A percentile compares a stretch with the other conserved stretches of the same genome.
Conservation (phyloP, 768 basidiomycete genomes). For the Naganishia kalamii region DNA sequence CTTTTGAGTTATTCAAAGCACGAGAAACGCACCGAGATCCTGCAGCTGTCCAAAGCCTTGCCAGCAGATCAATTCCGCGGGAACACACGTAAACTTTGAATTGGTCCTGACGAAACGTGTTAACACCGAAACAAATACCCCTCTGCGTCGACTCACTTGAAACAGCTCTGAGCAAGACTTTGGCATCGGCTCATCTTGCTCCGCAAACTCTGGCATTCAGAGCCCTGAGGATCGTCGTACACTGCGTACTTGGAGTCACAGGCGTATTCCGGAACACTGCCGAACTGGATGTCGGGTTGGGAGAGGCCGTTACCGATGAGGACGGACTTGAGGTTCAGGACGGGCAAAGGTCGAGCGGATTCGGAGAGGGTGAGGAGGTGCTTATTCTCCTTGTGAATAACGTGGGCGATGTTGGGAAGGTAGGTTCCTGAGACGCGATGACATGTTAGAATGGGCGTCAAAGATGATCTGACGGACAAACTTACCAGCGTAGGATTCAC, state of each 20-base stretch:
- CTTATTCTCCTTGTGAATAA: conserved; percentile 73
- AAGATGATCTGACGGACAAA: background rate
- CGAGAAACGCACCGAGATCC: too few relatives aligned
- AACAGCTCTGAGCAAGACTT: conserved; percentile 62
- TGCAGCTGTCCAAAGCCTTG: conserved; percentile 32
- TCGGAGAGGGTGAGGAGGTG: conserved; percentile 44
- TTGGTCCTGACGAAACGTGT: conserved; percentile 17
- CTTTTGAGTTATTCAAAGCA: too few relatives aligned
- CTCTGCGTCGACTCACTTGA: conserved; percentile 27
- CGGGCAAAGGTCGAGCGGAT: conserved; percentile 43
- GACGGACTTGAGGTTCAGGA: conserved; percentile 75
- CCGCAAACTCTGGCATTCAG: conserved; percentile 60
- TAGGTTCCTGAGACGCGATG: conserved; percentile 52
- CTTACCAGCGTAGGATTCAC: conserved; percentile 51
- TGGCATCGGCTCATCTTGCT: conserved; percentile 69
- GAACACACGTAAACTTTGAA: conserved; percentile 52
- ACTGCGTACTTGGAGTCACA: conserved; percentile 57
- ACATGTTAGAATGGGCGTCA: background rate
- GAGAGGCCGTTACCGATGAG: conserved; percentile 67
- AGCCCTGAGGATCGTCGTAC: conserved; percentile 60
- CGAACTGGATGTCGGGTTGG: conserved; percentile 74
- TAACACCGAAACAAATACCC: background rate
- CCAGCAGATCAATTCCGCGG: conserved; percentile 74
- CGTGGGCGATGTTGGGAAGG: conserved; percentile 69
- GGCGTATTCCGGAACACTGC: conserved; percentile 61